Evolutionary conservation across 495 filamentous ascomycete species (phyloP).

Genomic region (Neurospora tetrasperma): DNA sequence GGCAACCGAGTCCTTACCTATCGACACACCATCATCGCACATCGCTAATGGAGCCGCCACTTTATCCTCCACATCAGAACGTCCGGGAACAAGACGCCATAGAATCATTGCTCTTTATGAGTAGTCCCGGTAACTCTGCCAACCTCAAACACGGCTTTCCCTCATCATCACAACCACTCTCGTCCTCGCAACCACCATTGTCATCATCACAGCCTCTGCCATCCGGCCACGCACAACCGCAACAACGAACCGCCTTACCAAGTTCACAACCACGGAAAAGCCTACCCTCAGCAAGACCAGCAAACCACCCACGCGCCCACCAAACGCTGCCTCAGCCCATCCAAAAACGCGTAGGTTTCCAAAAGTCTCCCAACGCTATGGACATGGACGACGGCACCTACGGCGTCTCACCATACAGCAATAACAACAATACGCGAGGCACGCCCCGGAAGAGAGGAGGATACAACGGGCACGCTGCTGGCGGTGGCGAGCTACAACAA

Average conservation of each 20-base stretch:
- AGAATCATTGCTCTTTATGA: slow-evolving; percentile 79
- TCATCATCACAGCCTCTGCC: slow-evolving; percentile 27
- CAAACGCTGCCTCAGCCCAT: slow-evolving; percentile 13
- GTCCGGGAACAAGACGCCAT: slow-evolving; percentile 76
- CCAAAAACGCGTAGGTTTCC: slow-evolving; percentile 36
- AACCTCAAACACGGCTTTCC: slow-evolving; percentile 42
- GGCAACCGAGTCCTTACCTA: slow-evolving; percentile 29
- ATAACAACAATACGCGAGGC: slow-evolving; percentile 23
- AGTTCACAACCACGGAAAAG: slow-evolving; percentile 34
- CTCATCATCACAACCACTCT: slow-evolving; percentile 23
- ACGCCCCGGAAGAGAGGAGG: slow-evolving; percentile 27
- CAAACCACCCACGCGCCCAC: slow-evolving; percentile 22
- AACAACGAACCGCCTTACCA: slow-evolving; percentile 32
- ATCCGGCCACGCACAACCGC: slow-evolving; percentile 22
- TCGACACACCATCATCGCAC: slow-evolving; percentile 31
- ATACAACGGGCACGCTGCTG: slow-evolving; percentile 19
- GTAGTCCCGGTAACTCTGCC: slow-evolving; percentile 67
- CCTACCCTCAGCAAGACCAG: slow-evolving; percentile 33
- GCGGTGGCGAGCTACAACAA: neutral
- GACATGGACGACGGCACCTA: slow-evolving; percentile 29
- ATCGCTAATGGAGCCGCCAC: slow-evolving; percentile 52
- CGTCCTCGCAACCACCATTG: slow-evolving; percentile 25
- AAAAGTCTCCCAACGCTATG: slow-evolving; percentile 34
- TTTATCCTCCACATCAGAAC: slow-evolving; percentile 39
- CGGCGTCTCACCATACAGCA: slow-evolving; percentile 14